Evolutionary conservation across 768 basidiomycete species (phyloP).

Genomic region (Trametes sanguinea): DNA sequence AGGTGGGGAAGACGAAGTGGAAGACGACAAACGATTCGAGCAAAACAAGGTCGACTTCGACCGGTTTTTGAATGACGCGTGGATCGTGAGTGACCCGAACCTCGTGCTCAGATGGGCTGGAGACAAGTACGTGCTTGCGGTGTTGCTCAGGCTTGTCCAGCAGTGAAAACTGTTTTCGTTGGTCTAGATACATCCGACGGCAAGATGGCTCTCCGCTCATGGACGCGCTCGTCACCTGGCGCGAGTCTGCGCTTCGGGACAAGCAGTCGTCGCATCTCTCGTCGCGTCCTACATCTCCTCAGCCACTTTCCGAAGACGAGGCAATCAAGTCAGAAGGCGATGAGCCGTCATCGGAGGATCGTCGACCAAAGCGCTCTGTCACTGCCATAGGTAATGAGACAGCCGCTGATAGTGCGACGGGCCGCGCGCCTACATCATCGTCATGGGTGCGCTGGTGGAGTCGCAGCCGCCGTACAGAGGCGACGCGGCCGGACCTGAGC

Average conservation of each 20-base stretch:
- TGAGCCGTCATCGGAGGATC: constrained; percentile 11
- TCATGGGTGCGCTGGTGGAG: constrained; percentile 91
- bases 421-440: constrained; percentile 47
- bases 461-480: constrained; percentile 42
- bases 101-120: constrained; percentile 77
- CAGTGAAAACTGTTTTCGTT: too few species aligned
- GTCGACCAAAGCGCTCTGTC: constrained; percentile 8
- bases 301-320: constrained; percentile 37
- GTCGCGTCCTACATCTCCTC: constrained; percentile 41
- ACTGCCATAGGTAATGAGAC: constrained; percentile 9
- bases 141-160: too few species aligned
- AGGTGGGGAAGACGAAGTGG: constrained; percentile 47
- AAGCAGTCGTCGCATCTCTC: constrained; percentile 24
- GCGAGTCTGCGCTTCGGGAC: constrained; percentile 43
- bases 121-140: constrained; percentile 49
- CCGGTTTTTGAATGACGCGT: constrained; percentile 64
- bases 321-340: constrained; percentile 33
- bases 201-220: constrained; percentile 74
- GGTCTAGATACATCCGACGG: constrained; percentile 71
- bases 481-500: constrained; percentile 23
- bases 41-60: constrained; percentile 64
- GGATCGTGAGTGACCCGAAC: constrained; percentile 57
- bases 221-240: constrained; percentile 72
- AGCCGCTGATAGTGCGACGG: constrained; percentile 21
- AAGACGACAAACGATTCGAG: constrained; percentile 58